Evolutionary conservation across 2,329 filamentous ascomycete genomes (phyloP), one percentile per base, ranked within the genome.

Genomic region (Sporothrix curviconia): DNA sequence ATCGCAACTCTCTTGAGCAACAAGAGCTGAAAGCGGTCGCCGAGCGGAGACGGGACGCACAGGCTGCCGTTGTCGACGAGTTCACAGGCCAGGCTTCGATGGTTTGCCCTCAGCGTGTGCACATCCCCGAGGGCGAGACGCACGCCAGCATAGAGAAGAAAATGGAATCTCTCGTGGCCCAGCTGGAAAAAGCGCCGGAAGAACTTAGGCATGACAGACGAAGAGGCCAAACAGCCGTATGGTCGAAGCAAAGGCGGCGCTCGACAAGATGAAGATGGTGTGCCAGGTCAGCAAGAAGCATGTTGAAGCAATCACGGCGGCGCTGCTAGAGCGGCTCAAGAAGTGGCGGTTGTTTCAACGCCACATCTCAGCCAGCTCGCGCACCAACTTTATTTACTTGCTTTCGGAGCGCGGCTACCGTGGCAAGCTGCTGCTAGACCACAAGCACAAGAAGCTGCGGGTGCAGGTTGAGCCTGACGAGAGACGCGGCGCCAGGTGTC

Each of bases 321-420:
- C 90, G 1, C 81, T 96, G 40, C 72, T 75, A 9, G 76, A 86
- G 57, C 89, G 94, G 15, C 80, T 89, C 57, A 74, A 78, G 28
- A 85, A 90, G 64, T 99, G 91, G 88, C 79, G 83, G 57, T 78
- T 81, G 52, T 97, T 99, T 71, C 87, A 92, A 65, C 81, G 85
- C 25, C 83, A 85, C 64, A 96, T 99, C 66, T 92, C 91, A 37
- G 83, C 87, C n/a, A 84, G 88, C 56, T 89, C 94, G 46, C 86
- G 90, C 51, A 86, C 87, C 55, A 90, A 89, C 60, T 99, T 99
- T 72, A 86, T 83, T 54, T 95, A 94, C 67, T 80, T 97, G 14
- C 82, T 99, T 58, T 90, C 86, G 66, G 92, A 97, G 72, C 85
- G 94, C 66, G 86, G 88, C 22, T 99, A 95, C 73, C 84, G 91